These are phyloP conservation scores for Scenedesmus sp. DNA, from an alignment of 163 green algal genomes.

Conservation along the genomic window DNA sequence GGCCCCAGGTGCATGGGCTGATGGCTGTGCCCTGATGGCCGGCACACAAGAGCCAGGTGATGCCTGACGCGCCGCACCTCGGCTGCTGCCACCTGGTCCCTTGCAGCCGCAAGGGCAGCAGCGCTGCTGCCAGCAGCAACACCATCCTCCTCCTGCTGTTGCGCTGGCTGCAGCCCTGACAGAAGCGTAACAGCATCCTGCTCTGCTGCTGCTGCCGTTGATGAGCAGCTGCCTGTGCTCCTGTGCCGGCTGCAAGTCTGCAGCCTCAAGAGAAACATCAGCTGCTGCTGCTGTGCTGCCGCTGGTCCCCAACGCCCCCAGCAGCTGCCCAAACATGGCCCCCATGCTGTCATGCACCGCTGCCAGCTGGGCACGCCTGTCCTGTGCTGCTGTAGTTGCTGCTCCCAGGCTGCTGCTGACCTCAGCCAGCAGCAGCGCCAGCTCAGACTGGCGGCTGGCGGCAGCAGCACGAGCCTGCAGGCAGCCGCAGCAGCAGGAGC, in stretches of 20 bases:
- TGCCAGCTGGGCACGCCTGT: background rate
- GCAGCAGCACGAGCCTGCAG: background rate
- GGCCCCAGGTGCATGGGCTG: too few species aligned
- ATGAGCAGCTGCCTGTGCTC: background rate
- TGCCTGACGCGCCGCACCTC: background rate
- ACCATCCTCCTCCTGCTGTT: background rate
- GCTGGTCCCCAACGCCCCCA: constrained; percentile 25
- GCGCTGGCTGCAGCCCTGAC: background rate
- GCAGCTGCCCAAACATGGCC: constrained; percentile 11
- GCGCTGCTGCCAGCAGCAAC: background rate
- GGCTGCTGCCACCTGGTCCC: background rate
- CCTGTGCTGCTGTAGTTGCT: background rate
- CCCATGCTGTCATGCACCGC: background rate
- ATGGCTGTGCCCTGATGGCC: too few species aligned
- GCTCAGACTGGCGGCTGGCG: constrained; percentile 5
- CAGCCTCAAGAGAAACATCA: too few species aligned
- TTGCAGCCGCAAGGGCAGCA: background rate
- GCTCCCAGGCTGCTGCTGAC: constrained; percentile 33
- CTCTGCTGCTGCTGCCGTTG: background rate
- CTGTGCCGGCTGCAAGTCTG: background rate
- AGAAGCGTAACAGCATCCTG: background rate
- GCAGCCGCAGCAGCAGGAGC: background rate
- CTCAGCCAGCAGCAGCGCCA: constrained; percentile 39
- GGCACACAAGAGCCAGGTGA: too few species aligned
- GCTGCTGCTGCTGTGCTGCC: background rate